Evolutionary conservation across 2,329 filamentous ascomycete species (phyloP).

Genomic region (Talaromyces sp.): DNA sequence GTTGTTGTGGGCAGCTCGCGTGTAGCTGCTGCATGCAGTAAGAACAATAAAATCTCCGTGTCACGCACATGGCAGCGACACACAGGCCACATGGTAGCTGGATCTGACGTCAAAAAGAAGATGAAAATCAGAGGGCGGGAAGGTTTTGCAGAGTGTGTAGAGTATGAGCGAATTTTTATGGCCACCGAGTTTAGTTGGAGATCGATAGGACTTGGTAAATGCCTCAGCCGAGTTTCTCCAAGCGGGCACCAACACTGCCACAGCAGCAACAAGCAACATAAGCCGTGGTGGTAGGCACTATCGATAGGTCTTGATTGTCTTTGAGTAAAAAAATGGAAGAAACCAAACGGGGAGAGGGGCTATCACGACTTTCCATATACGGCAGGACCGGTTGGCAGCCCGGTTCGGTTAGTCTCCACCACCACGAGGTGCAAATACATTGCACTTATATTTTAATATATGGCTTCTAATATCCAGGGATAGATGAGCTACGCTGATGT

Average conservation of each 20-base stretch:
- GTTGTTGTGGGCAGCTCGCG: neutral
- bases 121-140: neutral
- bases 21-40: neutral
- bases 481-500: neutral
- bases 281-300: neutral
- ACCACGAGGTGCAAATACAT: too few species aligned
- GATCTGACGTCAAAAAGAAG: neutral
- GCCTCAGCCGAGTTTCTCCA: neutral
- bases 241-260: neutral
- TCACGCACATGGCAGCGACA: neutral
- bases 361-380: neutral
- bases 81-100: neutral
- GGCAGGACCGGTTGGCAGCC: neutral
- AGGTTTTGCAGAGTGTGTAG: neutral
- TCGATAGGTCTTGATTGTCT: neutral
- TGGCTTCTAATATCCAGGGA: neutral
- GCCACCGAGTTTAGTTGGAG: neutral
- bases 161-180: constrained; percentile 5
- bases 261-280: neutral
- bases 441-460: too few species aligned
- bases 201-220: constrained; percentile 7
- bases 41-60: neutral
- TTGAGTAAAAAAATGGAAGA: neutral
- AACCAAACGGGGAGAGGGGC: neutral
- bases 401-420: too few species aligned